A percentile compares a stretch with the other conserved stretches of the same genome.
phyloP scores from a whole-genome alignment of 768 basidiomycete species.

The Pleurotus djamor region DNA sequence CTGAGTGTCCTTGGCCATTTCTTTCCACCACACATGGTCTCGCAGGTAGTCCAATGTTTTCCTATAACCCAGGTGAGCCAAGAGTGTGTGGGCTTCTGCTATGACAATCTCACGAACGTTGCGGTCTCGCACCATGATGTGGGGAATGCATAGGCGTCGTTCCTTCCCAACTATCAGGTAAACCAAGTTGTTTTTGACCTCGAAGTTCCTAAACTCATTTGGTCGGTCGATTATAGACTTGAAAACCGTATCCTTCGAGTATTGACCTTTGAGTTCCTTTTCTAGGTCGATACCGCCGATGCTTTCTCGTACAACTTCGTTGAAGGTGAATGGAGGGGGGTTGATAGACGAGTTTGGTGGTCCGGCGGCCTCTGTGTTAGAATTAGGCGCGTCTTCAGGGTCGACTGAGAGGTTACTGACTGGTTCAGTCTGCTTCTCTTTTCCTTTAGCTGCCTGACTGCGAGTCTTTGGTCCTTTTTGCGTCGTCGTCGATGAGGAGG shows the following conservation, averaged over 20 bases:
- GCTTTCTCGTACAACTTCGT: background rate
- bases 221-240: slow-evolving; percentile 7
- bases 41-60: slow-evolving; percentile 27
- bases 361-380: no score
- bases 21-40: slow-evolving; percentile 17
- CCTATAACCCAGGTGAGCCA: slow-evolving; percentile 23
- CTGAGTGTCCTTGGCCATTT: slow-evolving; percentile 20
- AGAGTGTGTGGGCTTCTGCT: slow-evolving; percentile 14
- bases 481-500: no score
- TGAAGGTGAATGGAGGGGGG: no score
- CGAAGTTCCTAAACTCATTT: no score
- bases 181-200: slow-evolving; percentile 10
- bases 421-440: no score
- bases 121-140: slow-evolving; percentile 3
- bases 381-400: no score
- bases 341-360: no score
- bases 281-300: slow-evolving; percentile 9
- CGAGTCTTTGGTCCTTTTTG: no score
- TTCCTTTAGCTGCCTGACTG: no score
- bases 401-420: no score
- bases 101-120: slow-evolving; percentile 24
- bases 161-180: slow-evolving; percentile 10
- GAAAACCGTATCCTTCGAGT: slow-evolving; percentile 19
- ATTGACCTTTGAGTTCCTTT: slow-evolving; percentile 5
- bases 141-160: slow-evolving; percentile 15